Percentiles rank a stretch among this genome's conserved stretches.
These are phyloP conservation scores for Kluyveromyces nonfermentans DNA, from an alignment of 805 yeast genomes.

Conservation along the genomic window DNA sequence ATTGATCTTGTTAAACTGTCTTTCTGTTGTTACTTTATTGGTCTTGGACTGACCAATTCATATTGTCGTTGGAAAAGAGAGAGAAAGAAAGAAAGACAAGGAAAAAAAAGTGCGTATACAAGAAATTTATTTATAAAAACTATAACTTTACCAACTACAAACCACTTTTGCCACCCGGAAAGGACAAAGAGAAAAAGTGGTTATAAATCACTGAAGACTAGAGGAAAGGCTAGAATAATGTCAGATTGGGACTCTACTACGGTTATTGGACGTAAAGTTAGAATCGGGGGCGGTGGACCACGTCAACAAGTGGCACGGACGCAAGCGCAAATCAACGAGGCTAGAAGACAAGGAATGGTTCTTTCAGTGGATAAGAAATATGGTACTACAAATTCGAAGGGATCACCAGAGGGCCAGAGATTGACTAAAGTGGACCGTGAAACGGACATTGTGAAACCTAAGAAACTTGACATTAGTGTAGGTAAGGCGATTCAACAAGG, in stretches of 20 bases:
- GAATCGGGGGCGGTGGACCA: conserved; percentile 84
- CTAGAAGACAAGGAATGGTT: conserved; percentile 85
- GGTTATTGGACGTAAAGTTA: conserved; percentile 79
- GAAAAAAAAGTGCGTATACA: no score
- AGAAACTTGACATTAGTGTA: conserved; percentile 73
- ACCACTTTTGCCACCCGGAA: not conserved
- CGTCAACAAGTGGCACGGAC: conserved; percentile 76
- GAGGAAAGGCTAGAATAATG: conserved; percentile 18
- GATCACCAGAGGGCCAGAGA: conserved; percentile 88
- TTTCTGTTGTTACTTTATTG: no score
- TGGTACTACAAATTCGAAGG: conserved; percentile 50
- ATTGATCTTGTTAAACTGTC: not conserved
- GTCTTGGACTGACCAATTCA: no score
- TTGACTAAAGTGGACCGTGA: conserved; percentile 87
- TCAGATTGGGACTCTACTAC: conserved; percentile 92
- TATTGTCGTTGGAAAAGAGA: no score
- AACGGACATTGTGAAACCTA: conserved; percentile 87
- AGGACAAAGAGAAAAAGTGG: not conserved
- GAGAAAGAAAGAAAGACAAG: not conserved
- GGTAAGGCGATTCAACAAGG: conserved; percentile 83
- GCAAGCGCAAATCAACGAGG: conserved; percentile 74
- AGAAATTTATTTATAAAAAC: not conserved
- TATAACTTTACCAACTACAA: not conserved
- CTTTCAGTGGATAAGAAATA: conserved; percentile 91
- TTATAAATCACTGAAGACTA: not conserved